Base-by-base conservation (phyloP, 2,329 filamentous ascomycete genomes). In the Chaetomium globosum region DNA sequence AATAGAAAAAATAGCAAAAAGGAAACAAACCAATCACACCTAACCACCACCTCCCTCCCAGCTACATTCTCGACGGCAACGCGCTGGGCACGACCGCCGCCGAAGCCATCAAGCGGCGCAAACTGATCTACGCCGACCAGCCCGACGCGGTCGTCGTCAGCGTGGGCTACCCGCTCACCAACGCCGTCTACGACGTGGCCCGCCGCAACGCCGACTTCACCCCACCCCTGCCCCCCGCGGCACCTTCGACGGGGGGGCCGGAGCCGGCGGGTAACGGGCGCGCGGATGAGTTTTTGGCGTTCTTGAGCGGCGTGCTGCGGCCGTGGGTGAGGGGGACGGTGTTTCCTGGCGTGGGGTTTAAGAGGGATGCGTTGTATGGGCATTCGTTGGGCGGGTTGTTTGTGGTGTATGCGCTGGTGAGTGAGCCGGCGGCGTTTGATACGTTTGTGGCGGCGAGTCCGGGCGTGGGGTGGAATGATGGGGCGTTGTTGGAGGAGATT, bases 341-440 rank as follows among this genome's bases (percentile, higher is more conserved):
- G 16, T 43, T 43, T 19, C 39, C 39, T 5, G 39, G 39, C 4
- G 39, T 43, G 16, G 5, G 16, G 39, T 16, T 19, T 7, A 16
- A 19, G 16, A 26, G 49, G 26, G 49, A 52, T 3, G 49, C 49
- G 21, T 21, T 52, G 49, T 52, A 28, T 52, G 49, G 49, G 9
- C 49, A 52, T 28, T 52, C 49, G 49, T 28, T 52, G 13, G 49
- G 49, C 23, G 49, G 49, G 23, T 19, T 52, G 49, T 52, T 52
- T 13, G 10, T 28, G 21, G 49, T 28, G 13, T 52, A 52, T 26
- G 49, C 49, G 13, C 8, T 52, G 4, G 26, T 52, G 36, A 23
- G 21, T 1, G 23, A 33, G 28, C 28, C 28, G 28, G 21, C 3
- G 4, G 5, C 13, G 21, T 52, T 52, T 28, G 49, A 52, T 26